phyloP scores from a whole-genome alignment of 805 yeast species.

The Ogataea henricii region DNA sequence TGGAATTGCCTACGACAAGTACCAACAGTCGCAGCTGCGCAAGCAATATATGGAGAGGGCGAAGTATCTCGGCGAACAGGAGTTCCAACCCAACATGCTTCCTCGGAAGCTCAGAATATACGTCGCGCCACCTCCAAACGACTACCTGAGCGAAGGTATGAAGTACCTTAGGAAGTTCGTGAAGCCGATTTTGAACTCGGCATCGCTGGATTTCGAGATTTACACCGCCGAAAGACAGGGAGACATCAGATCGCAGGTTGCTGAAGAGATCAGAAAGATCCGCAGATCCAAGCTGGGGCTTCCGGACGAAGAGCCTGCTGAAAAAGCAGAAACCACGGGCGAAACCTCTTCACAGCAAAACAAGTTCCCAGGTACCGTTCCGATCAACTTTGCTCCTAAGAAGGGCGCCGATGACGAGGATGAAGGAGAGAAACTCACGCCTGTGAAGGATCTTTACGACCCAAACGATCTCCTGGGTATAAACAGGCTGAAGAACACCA shows the following conservation, averaged over 20 bases:
- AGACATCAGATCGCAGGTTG: constrained; percentile 77
- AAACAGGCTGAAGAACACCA: constrained; percentile 33
- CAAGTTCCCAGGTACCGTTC: constrained; percentile 12
- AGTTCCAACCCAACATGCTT: constrained; percentile 45
- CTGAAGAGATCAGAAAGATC: constrained; percentile 73
- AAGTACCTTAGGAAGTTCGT: constrained; percentile 74
- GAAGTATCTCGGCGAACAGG: constrained; percentile 48
- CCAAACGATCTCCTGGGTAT: constrained; percentile 59
- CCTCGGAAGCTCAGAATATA: constrained; percentile 82
- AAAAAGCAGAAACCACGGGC: constrained; percentile 15
- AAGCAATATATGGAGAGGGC: constrained; percentile 65
- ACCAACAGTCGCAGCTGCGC: constrained; percentile 67
- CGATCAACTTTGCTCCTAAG: constrained; percentile 8
- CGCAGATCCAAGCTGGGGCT: constrained; percentile 49
- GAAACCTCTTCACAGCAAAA: constrained; percentile 8
- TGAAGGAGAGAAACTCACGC: constrained; percentile 30
- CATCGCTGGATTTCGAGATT: constrained; percentile 82
- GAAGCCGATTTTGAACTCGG: constrained; percentile 83
- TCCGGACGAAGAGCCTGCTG: constrained; percentile 23
- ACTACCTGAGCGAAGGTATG: constrained; percentile 73
- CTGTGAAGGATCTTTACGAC: constrained; percentile 40
- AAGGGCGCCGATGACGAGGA: constrained; percentile 2
- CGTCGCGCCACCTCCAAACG: constrained; percentile 97
- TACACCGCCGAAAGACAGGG: constrained; percentile 84
- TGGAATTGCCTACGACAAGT: constrained; percentile 78